Evolutionary conservation across 2,329 filamentous ascomycete genomes (phyloP).

Genomic region (Allantophomopsis lycopodina): DNA sequence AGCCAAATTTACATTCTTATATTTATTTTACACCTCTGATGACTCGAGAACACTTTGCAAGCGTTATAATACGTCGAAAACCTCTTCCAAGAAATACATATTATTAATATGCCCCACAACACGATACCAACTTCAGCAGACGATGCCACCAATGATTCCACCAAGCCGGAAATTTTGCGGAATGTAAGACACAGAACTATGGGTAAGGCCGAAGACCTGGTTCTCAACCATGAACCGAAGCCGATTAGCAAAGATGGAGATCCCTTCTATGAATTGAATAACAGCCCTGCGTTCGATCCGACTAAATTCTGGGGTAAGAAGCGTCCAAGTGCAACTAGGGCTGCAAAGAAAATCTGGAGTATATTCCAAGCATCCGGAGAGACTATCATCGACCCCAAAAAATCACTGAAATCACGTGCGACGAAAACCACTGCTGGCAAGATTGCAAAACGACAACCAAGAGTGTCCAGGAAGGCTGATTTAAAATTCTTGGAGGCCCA

Average conservation of each 20-base stretch:
- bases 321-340: slow-evolving; percentile 2
- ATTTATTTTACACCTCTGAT: too few species aligned
- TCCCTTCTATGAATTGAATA: slow-evolving; percentile 3
- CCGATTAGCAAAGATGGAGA: not conserved
- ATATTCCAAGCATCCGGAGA: slow-evolving; percentile 4
- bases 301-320: slow-evolving; percentile 6
- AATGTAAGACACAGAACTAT: slow-evolving; percentile 1
- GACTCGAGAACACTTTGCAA: too few species aligned
- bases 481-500: slow-evolving; percentile 21
- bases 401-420: slow-evolving; percentile 7
- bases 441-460: slow-evolving; percentile 10
- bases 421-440: slow-evolving; percentile 8
- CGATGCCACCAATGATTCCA: too few species aligned
- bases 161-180: too few species aligned
- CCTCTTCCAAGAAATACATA: too few species aligned
- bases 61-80: too few species aligned
- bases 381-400: slow-evolving; percentile 8
- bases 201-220: slow-evolving; percentile 1
- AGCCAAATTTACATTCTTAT: too few species aligned
- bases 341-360: slow-evolving; percentile 4
- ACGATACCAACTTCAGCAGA: too few species aligned
- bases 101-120: too few species aligned
- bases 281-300: slow-evolving; percentile 10
- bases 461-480: slow-evolving; percentile 20
- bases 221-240: not conserved